phyloP scores from a whole-genome alignment of 176 grass and related monocot species.

The Lolium multiflorum region DNA sequence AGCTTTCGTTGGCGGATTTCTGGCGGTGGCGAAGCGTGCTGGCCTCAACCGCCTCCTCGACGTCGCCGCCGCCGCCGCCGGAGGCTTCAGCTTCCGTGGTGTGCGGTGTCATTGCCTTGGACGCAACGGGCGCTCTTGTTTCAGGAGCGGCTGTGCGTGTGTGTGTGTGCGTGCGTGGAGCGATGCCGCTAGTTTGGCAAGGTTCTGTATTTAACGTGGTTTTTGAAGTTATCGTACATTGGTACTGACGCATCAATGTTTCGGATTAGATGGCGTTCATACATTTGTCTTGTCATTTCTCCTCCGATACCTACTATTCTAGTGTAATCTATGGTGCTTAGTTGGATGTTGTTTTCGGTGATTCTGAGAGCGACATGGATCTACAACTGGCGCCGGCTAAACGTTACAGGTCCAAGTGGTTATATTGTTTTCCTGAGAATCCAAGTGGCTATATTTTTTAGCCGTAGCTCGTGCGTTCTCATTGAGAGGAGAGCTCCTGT shows the following conservation, averaged over 20 bases:
- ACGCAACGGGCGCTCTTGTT: not conserved
- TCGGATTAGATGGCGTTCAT: not conserved
- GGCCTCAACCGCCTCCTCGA: constrained; percentile 46
- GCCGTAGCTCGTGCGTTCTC: not conserved
- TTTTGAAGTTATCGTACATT: not conserved
- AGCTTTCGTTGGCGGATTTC: not conserved
- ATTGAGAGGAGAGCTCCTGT: not conserved
- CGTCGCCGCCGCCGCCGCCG: constrained; percentile 31
- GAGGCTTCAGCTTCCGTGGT: constrained; percentile 4
- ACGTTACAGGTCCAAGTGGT: not conserved
- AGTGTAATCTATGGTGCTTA: not conserved
- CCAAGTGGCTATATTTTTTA: not conserved
- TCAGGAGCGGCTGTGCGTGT: not conserved
- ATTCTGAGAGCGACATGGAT: not conserved
- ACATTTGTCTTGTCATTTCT: not conserved
- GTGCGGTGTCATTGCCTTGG: constrained; percentile 44
- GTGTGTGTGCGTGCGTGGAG: no score
- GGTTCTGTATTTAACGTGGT: constrained; percentile 21
- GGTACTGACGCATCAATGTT: not conserved
- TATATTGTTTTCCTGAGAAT: not conserved
- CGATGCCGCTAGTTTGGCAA: constrained; percentile 8
- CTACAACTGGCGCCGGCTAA: not conserved
- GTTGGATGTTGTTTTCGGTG: constrained; percentile 18
- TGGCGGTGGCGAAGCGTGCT: constrained; percentile 54
- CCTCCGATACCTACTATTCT: not conserved